These are phyloP conservation scores for Colletotrichum kahawae DNA, from an alignment of 2,329 filamentous ascomycete genomes.

Conservation along the genomic window DNA sequence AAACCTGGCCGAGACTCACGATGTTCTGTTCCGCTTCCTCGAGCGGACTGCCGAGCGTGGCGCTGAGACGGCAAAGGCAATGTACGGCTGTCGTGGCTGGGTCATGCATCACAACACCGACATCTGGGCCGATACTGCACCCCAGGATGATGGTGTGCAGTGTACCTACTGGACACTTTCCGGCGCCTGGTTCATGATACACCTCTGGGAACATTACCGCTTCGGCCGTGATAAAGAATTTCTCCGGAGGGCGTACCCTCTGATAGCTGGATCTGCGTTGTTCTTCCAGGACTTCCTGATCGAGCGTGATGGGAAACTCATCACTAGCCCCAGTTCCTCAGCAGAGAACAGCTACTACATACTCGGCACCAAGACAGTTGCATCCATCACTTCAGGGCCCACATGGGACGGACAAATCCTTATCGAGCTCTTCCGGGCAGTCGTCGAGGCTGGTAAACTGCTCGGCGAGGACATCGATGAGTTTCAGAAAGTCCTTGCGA, in stretches of 20 bases:
- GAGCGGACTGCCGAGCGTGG: constrained; percentile 39
- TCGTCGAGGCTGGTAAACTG: neutral
- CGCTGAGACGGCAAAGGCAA: constrained; percentile 32
- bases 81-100: constrained; percentile 42
- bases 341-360: neutral
- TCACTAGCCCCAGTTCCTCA: neutral
- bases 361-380: neutral
- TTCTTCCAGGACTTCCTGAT: neutral
- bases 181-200: neutral
- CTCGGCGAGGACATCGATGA: neutral
- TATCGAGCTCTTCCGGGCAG: neutral
- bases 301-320: neutral
- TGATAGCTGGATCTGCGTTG: neutral
- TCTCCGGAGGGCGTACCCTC: neutral
- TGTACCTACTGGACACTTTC: neutral
- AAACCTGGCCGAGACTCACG: constrained; percentile 24
- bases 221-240: neutral
- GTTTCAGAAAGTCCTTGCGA: neutral
- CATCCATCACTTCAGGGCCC: neutral
- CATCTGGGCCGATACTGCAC: constrained; percentile 34
- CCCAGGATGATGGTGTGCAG: constrained; percentile 6
- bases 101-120: constrained; percentile 43
- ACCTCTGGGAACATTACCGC: neutral
- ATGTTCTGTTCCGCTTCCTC: constrained; percentile 44
- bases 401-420: neutral